phyloP scores from a whole-genome alignment of 345 rosid species.

The Eutrema yunnanense region DNA sequence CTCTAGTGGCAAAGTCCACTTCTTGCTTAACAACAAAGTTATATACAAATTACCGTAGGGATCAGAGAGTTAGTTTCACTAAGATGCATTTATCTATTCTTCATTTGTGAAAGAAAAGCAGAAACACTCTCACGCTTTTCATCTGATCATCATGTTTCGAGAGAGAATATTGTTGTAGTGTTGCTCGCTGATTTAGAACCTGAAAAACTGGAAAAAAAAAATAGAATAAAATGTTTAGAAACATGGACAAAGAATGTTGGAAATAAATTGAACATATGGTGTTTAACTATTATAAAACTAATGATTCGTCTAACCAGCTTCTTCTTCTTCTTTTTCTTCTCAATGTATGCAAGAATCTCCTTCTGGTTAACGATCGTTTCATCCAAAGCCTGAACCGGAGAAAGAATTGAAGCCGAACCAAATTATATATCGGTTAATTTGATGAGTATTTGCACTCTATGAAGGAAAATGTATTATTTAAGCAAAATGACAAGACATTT shows the following conservation, averaged over 20 bases:
- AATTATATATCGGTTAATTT: background rate
- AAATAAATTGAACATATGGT: background rate
- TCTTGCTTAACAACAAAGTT: background rate
- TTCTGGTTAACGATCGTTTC: conserved; percentile 35
- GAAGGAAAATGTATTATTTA: background rate
- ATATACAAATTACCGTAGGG: background rate
- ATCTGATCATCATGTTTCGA: background rate
- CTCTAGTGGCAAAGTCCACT: background rate
- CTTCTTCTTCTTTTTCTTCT: conserved; percentile 44
- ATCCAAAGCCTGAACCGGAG: conserved; percentile 41
- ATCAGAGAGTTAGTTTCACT: background rate
- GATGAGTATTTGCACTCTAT: background rate
- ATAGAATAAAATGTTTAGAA: background rate
- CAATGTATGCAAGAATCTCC: conserved; percentile 40
- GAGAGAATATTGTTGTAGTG: background rate
- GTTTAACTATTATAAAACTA: background rate
- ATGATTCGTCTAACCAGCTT: conserved; percentile 23
- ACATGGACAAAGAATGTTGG: background rate
- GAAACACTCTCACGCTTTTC: background rate
- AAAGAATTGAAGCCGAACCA: background rate
- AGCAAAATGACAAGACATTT: background rate
- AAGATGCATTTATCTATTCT: background rate
- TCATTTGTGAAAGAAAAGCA: background rate
- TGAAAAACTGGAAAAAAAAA: conserved; percentile 14
- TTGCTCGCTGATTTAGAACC: conserved; percentile 13